These are phyloP conservation scores for Pythium inflatum DNA, from an alignment of 352 stramenopile species.

Conservation along the genomic window DNA sequence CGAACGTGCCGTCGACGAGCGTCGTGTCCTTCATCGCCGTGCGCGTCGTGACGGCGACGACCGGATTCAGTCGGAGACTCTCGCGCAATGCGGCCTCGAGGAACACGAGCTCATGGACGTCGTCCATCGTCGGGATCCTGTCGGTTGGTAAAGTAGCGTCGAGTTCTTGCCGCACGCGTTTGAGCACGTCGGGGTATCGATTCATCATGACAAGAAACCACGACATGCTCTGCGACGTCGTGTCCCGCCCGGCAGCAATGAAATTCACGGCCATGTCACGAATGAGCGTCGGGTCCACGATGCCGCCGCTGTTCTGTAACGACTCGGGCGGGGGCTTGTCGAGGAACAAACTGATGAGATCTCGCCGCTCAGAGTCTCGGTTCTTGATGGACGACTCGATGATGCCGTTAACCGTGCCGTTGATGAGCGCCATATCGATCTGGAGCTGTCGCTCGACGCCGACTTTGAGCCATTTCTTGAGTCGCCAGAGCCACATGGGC, in stretches of 20 bases:
- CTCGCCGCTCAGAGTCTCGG: conserved; percentile 9
- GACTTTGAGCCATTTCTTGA: conserved; percentile 47
- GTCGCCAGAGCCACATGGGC: conserved; percentile 51
- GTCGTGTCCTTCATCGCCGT: conserved; percentile 51
- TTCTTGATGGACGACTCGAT: conserved; percentile 39
- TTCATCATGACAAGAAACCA: conserved; percentile 86
- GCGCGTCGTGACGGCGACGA: conserved; percentile 45
- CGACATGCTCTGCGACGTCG: conserved; percentile 63
- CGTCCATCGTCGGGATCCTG: conserved; percentile 47
- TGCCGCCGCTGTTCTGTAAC: conserved; percentile 10
- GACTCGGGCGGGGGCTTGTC: conserved; percentile 18
- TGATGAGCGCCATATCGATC: conserved; percentile 42
- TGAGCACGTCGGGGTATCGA: conserved; percentile 54
- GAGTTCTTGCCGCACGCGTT: conserved; percentile 51
- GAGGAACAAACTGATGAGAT: conserved; percentile 59
- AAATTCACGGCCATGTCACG: conserved; percentile 83
- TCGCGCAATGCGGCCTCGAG: conserved; percentile 68
- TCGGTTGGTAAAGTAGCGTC: conserved; percentile 36
- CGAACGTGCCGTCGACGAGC: conserved; percentile 59
- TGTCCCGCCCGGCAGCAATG: conserved; percentile 76
- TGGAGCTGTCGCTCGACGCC: conserved; percentile 39
- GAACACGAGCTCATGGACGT: conserved; percentile 57
- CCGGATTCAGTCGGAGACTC: conserved; percentile 64
- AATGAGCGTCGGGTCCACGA: conserved; percentile 41
- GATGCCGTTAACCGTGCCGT: conserved; percentile 38